These are phyloP conservation scores for Rhodotorula sp. DNA, from an alignment of 1,284 basidiomycete genomes.

Conservation along the genomic window DNA sequence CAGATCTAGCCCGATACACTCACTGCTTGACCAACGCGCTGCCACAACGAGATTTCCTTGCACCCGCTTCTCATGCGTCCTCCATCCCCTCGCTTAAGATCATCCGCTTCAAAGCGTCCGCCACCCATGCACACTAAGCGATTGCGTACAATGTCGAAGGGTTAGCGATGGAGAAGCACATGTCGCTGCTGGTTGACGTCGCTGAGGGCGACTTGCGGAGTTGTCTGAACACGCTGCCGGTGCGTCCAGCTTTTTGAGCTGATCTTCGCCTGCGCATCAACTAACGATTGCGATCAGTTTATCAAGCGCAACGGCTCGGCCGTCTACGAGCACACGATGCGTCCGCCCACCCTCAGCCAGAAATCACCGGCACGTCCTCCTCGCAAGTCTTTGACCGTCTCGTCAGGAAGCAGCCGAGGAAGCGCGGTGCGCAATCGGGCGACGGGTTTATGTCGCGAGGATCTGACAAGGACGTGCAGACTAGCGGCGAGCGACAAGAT, in stretches of 20 bases:
- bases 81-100: slow-evolving; percentile 80
- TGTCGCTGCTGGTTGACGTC: slow-evolving; percentile 79
- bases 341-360: slow-evolving; percentile 76
- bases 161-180: slow-evolving; percentile 73
- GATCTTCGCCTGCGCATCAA: too few species aligned
- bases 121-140: slow-evolving; percentile 80
- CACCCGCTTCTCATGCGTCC: too few species aligned
- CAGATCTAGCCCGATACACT: too few species aligned
- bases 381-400: slow-evolving; percentile 71
- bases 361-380: slow-evolving; percentile 76
- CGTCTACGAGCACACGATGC: slow-evolving; percentile 74
- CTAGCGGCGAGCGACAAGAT: slow-evolving; percentile 79
- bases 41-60: too few species aligned
- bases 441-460: slow-evolving; percentile 64
- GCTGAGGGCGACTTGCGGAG: slow-evolving; percentile 89
- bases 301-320: slow-evolving; percentile 70
- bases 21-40: too few species aligned
- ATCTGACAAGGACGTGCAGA: slow-evolving; percentile 72
- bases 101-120: slow-evolving; percentile 78
- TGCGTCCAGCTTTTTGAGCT: slow-evolving; percentile 47
- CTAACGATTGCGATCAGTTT: slow-evolving; percentile 58
- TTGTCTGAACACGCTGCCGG: slow-evolving; percentile 92
- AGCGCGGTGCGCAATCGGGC: slow-evolving; percentile 57
- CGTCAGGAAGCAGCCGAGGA: slow-evolving; percentile 70
- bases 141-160: slow-evolving; percentile 78